Evolutionary conservation across 306 rosid genomes (phyloP), one percentile per base, ranked within the genome.

Genomic region (Fragaria vesca): DNA sequence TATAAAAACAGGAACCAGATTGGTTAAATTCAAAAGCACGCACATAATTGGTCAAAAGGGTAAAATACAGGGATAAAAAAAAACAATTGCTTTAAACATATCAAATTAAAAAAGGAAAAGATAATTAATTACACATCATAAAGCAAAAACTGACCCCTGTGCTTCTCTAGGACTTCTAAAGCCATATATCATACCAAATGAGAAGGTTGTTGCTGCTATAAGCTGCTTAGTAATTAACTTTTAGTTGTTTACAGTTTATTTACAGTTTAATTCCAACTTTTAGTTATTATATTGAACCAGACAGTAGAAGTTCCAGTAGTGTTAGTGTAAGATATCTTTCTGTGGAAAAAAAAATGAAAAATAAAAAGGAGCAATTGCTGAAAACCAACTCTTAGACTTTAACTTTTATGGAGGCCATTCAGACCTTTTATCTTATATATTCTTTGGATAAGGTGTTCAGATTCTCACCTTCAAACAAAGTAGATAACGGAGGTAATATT

Each of bases 401-500:
- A 50, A 69, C 40, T 11, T 60, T 55, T 26, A 60, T 2, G 20
- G 10, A 61, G 20, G 18, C 34, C 36, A 26, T 26, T 61, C 40
- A 28, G 40, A 28, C 67, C 16, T 12, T 26, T 61, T 17, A 57
- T 57, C 1, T 57, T 12, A 1, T 12, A 1, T 60, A 5, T 5
- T 28, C 38, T 28, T 61, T 12, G 18, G 40, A 28, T 12, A 5
- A 61, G 10, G 28, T 17, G 17, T 30, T 32, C 45, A 50, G 75
- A 72, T 72, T 34, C 43, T 52, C 76, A 72, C 76, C 76, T 72
- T 72, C 66, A 72, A 72, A 72, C 66, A 72, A 72, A 72, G 65
- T 54, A 36, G 48, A 72, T 17, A 72, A 52, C n/a, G 66, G 48
- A 54, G 76, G 76, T 52, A 72, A 32, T 72, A 72, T 34, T 20